Base-by-base conservation (phyloP, 129 eudicot genomes). In the Tagetes erecta region DNA sequence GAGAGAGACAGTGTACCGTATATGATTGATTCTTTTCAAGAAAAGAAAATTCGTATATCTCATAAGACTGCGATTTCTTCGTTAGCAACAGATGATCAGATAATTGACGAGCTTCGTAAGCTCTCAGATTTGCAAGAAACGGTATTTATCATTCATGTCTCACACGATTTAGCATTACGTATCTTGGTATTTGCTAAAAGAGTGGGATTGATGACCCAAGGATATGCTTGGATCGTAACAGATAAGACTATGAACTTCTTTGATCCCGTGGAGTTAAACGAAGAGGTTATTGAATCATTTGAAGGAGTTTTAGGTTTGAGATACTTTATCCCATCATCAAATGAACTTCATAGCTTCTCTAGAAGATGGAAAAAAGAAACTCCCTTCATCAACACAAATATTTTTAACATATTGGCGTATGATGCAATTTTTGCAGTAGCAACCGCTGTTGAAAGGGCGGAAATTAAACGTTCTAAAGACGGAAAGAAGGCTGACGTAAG, bases 341-440 rank as follows among this genome's bases (percentile, higher is more conserved):
- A 5, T 3, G 40, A 68, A 50, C 68, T 85, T 2, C 58, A 13
- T n/a, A 63, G 38, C 9, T 70, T 82, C 36, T 52, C 40, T 3
- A 49, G 37, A 49, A 69, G 87, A 47, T 84, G 72, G 89, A n/a
- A n/a, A n/a, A n/a, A n/a, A n/a, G n/a, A n/a, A n/a, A n/a, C n/a
- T n/a, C n/a, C n/a, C n/a, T n/a, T n/a, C n/a, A n/a, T n/a, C n/a
- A n/a, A n/a, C n/a, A n/a, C 64, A 5, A 71, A 49, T 70, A 58
- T 71, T 8, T 52, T 38, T n/a, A 83, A 79, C 47, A 8, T 87
- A 6, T 71, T 76, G 83, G 89, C 85, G 52, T 87, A 87, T 82
- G 89, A 87, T 83, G 72, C 84, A 3, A 51, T 58, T 35, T 73
- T 66, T 66, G 84, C 82, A 14, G 12, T 87, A n/a, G 87, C 87